Evolutionary conservation across 495 filamentous ascomycete genomes (phyloP), one percentile per base, ranked within the genome.

Genomic region (Astrocystis sublimbata): DNA sequence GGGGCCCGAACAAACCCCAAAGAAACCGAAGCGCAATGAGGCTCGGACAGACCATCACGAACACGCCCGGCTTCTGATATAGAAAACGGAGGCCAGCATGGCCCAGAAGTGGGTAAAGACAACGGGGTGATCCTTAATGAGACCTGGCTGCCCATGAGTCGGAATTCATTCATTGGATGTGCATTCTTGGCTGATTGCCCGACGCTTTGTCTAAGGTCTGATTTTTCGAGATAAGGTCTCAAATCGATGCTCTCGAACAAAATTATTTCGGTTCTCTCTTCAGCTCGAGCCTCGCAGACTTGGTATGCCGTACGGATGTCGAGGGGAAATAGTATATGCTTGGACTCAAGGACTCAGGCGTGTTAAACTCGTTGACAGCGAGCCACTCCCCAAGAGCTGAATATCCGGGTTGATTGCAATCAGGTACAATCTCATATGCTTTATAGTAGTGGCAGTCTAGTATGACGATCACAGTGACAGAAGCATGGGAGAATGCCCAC

Each of bases 1-100:
- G 41, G 83, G 86, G 6, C n/a, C 90, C 90, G 23, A 89, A 83
- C 52, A 94, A 75, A 1, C 91, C 91, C 69, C 86, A 83, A 54
- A 94, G 77, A 66, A 94, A 94, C 1, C 92, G 86, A 47, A 85
- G 80, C 12, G 92, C 75, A 50, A 94, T 78, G 76, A 93, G 83
- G 1, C 90, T 90, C 35, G 80, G 71, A 35, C 89, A 87, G 65
- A 93, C 92, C 38, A 80, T 73, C 10, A 89, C 89, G 10, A 93
- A 76, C 1, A 89, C 90, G 58, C 88, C 89, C 3, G 91, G 90
- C 45, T 94, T 84, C 17, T n/a, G 91, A 77, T 77, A 89, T n/a
- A 86, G 58, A 92, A 82, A 49, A 89, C 75, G 72, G 92, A 93
- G 26, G 90, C 76, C 1, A 80, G 73, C 74, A 92, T 90, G 0